phyloP scores from a whole-genome alignment of 1,284 basidiomycete genomes.

The Ceratobasidium sp. region DNA sequence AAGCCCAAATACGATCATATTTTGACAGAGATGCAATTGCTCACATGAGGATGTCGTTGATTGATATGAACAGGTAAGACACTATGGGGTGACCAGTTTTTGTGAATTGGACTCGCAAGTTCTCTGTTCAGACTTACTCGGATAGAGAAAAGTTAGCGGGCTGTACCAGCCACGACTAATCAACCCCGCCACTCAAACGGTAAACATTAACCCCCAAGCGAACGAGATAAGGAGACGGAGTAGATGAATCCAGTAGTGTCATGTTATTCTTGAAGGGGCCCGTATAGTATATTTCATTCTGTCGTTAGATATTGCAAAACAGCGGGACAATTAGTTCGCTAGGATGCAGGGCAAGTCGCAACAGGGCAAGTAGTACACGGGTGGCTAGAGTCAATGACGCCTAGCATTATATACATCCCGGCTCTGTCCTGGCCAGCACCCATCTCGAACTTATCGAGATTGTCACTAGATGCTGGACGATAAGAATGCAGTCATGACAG shows the following conservation, averaged over 20 bases:
- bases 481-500: too few species aligned
- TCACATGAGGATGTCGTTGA: constrained; percentile 24
- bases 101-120: not conserved
- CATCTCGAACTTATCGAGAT: too few species aligned
- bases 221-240: not conserved
- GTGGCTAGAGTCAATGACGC: too few species aligned
- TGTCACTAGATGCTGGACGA: too few species aligned
- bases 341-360: too few species aligned
- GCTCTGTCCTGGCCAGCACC: too few species aligned
- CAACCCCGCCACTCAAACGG: too few species aligned
- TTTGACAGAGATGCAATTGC: not conserved
- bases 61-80: not conserved
- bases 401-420: too few species aligned
- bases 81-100: not conserved
- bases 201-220: not conserved
- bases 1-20: not conserved
- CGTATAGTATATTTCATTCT: not conserved
- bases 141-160: not conserved
- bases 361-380: too few species aligned
- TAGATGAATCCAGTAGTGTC: constrained; percentile 1
- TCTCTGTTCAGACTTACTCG: not conserved
- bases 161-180: too few species aligned
- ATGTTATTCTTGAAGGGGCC: not conserved
- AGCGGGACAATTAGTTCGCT: too few species aligned
- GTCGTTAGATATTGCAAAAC: too few species aligned